These are phyloP conservation scores for Chionographis japonica DNA, from an alignment of 106 monocot species.

Conservation along the genomic window DNA sequence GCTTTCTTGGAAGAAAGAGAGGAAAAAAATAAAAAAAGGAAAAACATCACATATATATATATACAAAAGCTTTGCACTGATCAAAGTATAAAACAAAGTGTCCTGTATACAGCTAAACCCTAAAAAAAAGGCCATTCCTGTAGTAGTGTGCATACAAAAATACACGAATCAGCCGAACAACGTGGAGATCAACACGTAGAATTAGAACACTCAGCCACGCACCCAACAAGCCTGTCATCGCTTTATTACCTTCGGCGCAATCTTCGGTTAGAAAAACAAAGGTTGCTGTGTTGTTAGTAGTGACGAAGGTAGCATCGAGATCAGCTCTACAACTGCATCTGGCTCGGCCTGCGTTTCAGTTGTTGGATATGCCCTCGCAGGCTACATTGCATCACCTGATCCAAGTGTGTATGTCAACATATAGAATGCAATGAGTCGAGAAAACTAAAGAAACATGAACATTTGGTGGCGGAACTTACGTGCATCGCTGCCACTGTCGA, in stretches of 20 bases:
- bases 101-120: slow-evolving; percentile 8
- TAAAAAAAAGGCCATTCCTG: slow-evolving; percentile 12
- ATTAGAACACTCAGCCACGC: background rate
- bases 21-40: background rate
- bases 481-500: slow-evolving; percentile 47
- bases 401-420: background rate
- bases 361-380: slow-evolving; percentile 39
- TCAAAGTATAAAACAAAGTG: slow-evolving; percentile 1
- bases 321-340: too few species aligned
- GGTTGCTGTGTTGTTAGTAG: slow-evolving; percentile 24
- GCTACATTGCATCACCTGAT: slow-evolving; percentile 62
- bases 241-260: background rate
- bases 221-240: background rate
- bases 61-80: slow-evolving; percentile 12
- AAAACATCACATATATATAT: too few species aligned
- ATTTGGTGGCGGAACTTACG: slow-evolving; percentile 44
- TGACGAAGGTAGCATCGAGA: background rate
- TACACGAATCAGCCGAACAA: background rate
- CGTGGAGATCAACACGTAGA: slow-evolving; percentile 1
- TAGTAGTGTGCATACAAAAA: slow-evolving; percentile 9
- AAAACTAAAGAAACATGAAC: background rate
- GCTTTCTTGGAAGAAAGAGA: too few species aligned
- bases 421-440: too few species aligned
- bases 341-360: slow-evolving; percentile 24
- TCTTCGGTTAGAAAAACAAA: slow-evolving; percentile 12